These are phyloP conservation scores for Cymbidium sinense DNA, from an alignment of 106 monocot genomes.

Conservation along the genomic window DNA sequence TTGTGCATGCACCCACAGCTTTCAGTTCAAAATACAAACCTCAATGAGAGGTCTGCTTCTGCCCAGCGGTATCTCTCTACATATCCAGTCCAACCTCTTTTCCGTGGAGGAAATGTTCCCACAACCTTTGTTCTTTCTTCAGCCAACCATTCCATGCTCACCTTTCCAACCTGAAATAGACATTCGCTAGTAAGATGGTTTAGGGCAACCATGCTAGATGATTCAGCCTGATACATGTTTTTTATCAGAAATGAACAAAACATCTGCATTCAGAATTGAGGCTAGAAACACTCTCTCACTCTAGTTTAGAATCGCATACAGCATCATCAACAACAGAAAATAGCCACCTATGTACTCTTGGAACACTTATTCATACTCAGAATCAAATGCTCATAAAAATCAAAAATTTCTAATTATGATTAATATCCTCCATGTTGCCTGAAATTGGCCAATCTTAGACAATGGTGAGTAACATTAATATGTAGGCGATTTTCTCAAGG, in stretches of 20 bases:
- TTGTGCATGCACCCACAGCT: too few relatives aligned
- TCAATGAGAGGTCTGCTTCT: constrained; percentile 94
- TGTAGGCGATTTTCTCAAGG: too few relatives aligned
- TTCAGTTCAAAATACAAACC: constrained; percentile 37
- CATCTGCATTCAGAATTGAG: too few relatives aligned
- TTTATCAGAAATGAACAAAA: too few relatives aligned
- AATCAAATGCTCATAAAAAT: too few relatives aligned
- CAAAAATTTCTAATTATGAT: too few relatives aligned
- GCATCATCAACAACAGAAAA: background rate
- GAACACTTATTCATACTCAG: too few relatives aligned
- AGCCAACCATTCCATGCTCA: constrained; percentile 93
- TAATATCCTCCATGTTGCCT: too few relatives aligned
- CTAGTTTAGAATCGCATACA: background rate
- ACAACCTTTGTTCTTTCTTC: constrained; percentile 72
- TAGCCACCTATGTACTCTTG: too few relatives aligned
- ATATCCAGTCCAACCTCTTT: constrained; percentile 85
- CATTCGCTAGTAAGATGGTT: background rate
- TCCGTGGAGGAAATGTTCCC: constrained; percentile 80
- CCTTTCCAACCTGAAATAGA: constrained; percentile 68
- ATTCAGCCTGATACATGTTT: background rate
- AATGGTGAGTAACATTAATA: too few relatives aligned
- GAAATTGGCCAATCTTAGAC: too few relatives aligned
- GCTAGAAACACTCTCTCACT: background rate
- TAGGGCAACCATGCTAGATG: background rate
- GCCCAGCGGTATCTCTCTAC: constrained; percentile 96